Percentiles rank a stretch among this genome's conserved stretches.
Conservation (phyloP, 208 protist species). For the Strigomonas oncopelti region DNA sequence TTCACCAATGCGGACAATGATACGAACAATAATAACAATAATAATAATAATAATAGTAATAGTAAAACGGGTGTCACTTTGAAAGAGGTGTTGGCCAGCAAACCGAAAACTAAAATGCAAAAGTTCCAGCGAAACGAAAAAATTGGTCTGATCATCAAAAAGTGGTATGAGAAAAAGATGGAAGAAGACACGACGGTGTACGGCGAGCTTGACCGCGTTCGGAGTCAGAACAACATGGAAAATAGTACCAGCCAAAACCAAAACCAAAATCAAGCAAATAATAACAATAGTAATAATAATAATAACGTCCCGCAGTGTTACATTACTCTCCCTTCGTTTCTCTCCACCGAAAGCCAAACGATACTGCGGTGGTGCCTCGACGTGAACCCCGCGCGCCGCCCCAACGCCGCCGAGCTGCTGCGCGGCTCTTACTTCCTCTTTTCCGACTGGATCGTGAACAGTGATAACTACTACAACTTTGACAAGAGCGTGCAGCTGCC, state of each 20-base stretch:
- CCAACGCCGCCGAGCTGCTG: no score
- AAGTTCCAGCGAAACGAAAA: background rate
- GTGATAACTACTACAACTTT: no score
- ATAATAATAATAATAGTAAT: background rate
- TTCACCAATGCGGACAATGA: no score
- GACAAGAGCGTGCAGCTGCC: no score
- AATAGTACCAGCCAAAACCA: background rate
- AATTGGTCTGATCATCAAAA: background rate
- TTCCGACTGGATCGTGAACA: no score
- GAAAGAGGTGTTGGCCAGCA: background rate
- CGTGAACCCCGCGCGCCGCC: no score
- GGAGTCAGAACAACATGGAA: background rate
- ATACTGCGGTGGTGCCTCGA: no score
- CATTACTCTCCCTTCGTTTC: no score
- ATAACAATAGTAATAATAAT: background rate
- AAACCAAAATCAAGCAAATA: background rate
- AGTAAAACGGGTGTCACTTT: background rate
- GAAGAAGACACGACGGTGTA: background rate
- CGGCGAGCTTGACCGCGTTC: background rate
- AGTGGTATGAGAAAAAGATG: background rate
- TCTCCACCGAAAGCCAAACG: no score
- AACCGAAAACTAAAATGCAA: background rate
- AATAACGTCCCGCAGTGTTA: no score
- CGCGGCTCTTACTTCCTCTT: no score
- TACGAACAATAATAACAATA: background rate